A percentile compares a stretch with the other conserved stretches of the same genome.
Conservation (phyloP, 2,329 filamentous ascomycete genomes). For the Ilyonectria mors-panacis region DNA sequence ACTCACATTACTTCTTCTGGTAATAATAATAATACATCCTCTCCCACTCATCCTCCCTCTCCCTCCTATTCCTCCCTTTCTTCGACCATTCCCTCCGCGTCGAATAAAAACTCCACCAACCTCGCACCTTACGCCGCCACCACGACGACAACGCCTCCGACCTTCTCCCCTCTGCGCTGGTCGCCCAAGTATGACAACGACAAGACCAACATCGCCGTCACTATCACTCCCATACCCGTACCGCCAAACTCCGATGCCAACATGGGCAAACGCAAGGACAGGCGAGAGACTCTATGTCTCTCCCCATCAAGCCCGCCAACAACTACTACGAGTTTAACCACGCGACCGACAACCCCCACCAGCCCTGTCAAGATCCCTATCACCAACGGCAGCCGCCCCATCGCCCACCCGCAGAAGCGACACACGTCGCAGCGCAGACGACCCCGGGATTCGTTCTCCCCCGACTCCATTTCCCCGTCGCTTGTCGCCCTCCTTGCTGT, state of each 20-base stretch:
- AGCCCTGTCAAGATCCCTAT: constrained; percentile 71
- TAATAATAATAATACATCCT: constrained; percentile 38
- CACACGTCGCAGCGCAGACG: constrained; percentile 55
- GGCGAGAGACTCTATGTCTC: constrained; percentile 48
- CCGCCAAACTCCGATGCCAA: constrained; percentile 47
- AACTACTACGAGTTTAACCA: constrained; percentile 47
- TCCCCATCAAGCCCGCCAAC: constrained; percentile 48
- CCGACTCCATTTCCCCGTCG: constrained; percentile 70
- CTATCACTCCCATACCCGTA: constrained; percentile 41
- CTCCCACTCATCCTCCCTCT: constrained; percentile 34
- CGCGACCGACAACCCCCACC: constrained; percentile 56
- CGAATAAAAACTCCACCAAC: constrained; percentile 15
- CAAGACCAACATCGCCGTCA: constrained; percentile 45
- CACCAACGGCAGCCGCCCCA: constrained; percentile 56
- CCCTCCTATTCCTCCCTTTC: constrained; percentile 38
- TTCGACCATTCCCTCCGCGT: constrained; percentile 29
- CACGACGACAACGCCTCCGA: constrained; percentile 37
- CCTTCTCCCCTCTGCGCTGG: constrained; percentile 41
- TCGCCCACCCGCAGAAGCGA: constrained; percentile 55
- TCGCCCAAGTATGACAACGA: constrained; percentile 51
- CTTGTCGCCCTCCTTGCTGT: constrained; percentile 74
- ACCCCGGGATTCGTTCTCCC: constrained; percentile 62
- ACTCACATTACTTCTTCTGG: constrained; percentile 30
- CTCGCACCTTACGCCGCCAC: constrained; percentile 16
- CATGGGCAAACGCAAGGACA: constrained; percentile 55